phyloP scores from a whole-genome alignment of 345 rosid genomes.

The Lenwebbia sp. region DNA sequence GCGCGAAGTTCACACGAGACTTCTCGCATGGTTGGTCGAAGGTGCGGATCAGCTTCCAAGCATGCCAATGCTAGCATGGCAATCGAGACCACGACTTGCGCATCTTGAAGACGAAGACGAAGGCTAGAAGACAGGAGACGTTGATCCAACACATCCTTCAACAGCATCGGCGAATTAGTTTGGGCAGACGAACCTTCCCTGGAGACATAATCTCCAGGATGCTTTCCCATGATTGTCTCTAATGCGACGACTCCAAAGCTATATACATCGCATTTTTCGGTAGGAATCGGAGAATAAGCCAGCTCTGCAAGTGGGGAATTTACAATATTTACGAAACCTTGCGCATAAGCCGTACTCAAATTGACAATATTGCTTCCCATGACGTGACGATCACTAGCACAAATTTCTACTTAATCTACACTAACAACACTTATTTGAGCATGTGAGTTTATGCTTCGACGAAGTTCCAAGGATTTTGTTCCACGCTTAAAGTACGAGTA shows the following conservation, averaged over 20 bases:
- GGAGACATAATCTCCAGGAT: neutral
- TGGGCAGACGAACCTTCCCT: neutral
- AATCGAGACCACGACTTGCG: rapidly evolving
- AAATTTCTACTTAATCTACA: neutral
- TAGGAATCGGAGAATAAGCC: rapidly evolving
- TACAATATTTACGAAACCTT: rapidly evolving
- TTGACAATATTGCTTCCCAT: neutral
- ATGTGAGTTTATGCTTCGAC: neutral
- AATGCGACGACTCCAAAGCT: neutral
- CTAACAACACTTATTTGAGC: neutral
- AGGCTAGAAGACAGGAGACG: neutral
- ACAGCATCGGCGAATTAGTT: neutral
- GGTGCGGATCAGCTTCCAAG: neutral
- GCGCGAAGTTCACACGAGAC: rapidly evolving
- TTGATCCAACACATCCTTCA: neutral
- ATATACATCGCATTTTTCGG: neutral
- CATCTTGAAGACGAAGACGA: neutral
- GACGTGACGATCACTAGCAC: neutral
- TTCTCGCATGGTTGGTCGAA: neutral
- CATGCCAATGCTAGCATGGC: neutral
- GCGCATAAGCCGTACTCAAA: neutral
- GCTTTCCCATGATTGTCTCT: neutral
- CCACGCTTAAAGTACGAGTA: neutral
- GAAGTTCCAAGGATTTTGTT: neutral
- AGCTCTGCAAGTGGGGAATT: neutral